These are phyloP conservation scores for Davidsoniella virescens DNA, from an alignment of 2,329 filamentous ascomycete species.

Conservation along the genomic window DNA sequence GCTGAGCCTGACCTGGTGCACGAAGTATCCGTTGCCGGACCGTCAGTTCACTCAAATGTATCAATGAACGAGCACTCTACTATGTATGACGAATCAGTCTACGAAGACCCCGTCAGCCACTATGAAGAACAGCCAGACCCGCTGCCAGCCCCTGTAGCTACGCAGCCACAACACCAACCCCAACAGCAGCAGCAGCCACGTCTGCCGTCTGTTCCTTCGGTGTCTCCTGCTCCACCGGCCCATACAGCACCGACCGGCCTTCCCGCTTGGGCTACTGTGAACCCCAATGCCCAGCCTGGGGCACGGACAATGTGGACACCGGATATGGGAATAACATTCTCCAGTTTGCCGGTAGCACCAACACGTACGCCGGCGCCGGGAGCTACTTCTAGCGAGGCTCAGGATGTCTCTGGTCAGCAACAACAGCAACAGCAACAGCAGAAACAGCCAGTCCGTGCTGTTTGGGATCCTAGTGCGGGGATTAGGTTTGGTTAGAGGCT, in stretches of 20 bases:
- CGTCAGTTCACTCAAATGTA: not conserved
- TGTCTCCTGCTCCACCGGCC: slow-evolving; percentile 28
- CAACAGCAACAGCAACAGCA: slow-evolving; percentile 13
- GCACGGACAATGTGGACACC: slow-evolving; percentile 51
- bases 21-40: slow-evolving; percentile 4
- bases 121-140: slow-evolving; percentile 6
- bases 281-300: slow-evolving; percentile 19
- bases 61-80: slow-evolving; percentile 8
- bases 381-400: slow-evolving; percentile 14
- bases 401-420: slow-evolving; percentile 14
- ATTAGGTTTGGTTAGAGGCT: slow-evolving; percentile 15
- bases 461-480: slow-evolving; percentile 12
- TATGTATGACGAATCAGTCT: slow-evolving; percentile 15
- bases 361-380: slow-evolving; percentile 15
- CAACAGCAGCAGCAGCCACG: not conserved
- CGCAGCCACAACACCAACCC: not conserved
- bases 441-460: not conserved
- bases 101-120: slow-evolving; percentile 14
- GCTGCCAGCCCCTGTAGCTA: not conserved
- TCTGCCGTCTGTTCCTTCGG: slow-evolving; percentile 18
- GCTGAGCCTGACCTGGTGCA: slow-evolving; percentile 8
- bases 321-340: slow-evolving; percentile 67
- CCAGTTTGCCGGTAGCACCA: slow-evolving; percentile 22
- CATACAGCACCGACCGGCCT: slow-evolving; percentile 19
- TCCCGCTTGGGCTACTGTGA: slow-evolving; percentile 15